These are phyloP conservation scores for Neofusicoccum sp. DNA, from an alignment of 2,329 filamentous ascomycete species.

Conservation along the genomic window DNA sequence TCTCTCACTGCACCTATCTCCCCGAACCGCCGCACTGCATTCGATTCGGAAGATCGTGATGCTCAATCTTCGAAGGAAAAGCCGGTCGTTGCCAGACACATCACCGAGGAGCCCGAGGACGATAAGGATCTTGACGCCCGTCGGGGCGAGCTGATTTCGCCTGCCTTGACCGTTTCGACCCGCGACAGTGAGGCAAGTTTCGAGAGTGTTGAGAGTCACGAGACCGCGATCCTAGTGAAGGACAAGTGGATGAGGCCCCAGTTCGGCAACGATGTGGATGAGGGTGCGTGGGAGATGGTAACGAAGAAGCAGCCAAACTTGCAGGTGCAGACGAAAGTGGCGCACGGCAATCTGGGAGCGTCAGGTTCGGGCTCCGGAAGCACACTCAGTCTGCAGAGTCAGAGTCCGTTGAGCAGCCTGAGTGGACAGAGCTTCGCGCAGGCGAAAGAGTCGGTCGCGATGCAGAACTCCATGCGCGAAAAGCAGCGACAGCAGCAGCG, in stretches of 20 bases:
- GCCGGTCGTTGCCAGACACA: not conserved
- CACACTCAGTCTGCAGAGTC: slow-evolving; percentile 2
- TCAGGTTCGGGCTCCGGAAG: not conserved
- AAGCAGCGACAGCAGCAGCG: not conserved
- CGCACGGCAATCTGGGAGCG: not conserved
- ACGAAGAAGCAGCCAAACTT: slow-evolving; percentile 1
- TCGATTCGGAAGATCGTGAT: not conserved
- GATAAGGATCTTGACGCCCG: not conserved
- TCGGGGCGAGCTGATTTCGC: not conserved
- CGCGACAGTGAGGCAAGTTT: slow-evolving; percentile 1
- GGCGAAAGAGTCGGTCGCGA: slow-evolving; percentile 9
- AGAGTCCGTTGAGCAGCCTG: slow-evolving; percentile 15
- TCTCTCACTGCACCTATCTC: slow-evolving; percentile 2
- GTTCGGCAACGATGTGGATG: not conserved
- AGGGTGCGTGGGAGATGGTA: not conserved
- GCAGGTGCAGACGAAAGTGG: not conserved
- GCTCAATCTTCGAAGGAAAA: not conserved
- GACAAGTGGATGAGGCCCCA: not conserved
- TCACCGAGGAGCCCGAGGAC: not conserved
- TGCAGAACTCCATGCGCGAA: not conserved
- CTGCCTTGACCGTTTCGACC: not conserved
- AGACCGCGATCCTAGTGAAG: not conserved
- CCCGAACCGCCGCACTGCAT: not conserved
- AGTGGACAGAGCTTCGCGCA: slow-evolving; percentile 9
- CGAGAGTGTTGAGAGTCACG: not conserved